A percentile compares a stretch with the other conserved stretches of the same genome.
Evolutionary conservation across 2,329 filamentous ascomycete species (phyloP).

Genomic region (Rutstroemia sydowiana): DNA sequence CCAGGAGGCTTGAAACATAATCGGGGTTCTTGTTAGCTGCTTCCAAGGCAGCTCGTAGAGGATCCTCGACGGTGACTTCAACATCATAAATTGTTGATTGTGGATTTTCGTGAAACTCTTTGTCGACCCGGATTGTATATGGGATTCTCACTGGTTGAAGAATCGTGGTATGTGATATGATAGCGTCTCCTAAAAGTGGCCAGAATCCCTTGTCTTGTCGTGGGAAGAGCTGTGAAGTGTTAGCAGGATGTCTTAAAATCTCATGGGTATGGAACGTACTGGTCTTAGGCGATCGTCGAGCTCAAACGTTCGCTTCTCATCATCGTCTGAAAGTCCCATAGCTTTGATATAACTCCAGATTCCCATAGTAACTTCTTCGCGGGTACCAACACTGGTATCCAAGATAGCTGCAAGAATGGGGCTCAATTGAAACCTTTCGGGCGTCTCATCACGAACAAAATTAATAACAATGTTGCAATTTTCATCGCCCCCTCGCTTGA

Average conservation of each 20-base stretch:
- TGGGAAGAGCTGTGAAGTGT: constrained; percentile 3
- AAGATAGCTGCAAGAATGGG: constrained; percentile 74
- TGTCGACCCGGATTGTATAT: constrained; percentile 91
- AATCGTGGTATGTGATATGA: constrained; percentile 69
- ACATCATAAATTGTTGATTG: constrained; percentile 85
- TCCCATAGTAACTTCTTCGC: constrained; percentile 80
- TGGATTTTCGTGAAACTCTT: constrained; percentile 68
- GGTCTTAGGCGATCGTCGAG: constrained; percentile 77
- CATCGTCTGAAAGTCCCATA: constrained; percentile 82
- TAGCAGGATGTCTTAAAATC: neutral
- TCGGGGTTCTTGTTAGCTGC: constrained; percentile 61
- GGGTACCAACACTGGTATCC: constrained; percentile 79
- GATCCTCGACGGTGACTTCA: constrained; percentile 76
- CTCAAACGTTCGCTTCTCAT: constrained; percentile 86
- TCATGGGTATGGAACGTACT: constrained; percentile 43
- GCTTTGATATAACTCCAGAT: constrained; percentile 93
- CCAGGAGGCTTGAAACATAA: constrained; percentile 65
- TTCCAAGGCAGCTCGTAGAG: constrained; percentile 60
- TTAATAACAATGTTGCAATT: constrained; percentile 89
- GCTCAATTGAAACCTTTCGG: constrained; percentile 76
- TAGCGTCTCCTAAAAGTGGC: constrained; percentile 74
- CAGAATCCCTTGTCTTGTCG: constrained; percentile 69
- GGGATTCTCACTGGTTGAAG: constrained; percentile 75
- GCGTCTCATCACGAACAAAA: constrained; percentile 73
- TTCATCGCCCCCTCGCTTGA: constrained; percentile 86